Base-by-base conservation (phyloP, 2,329 filamentous ascomycete genomes). In the Fusarium heterosporum region DNA sequence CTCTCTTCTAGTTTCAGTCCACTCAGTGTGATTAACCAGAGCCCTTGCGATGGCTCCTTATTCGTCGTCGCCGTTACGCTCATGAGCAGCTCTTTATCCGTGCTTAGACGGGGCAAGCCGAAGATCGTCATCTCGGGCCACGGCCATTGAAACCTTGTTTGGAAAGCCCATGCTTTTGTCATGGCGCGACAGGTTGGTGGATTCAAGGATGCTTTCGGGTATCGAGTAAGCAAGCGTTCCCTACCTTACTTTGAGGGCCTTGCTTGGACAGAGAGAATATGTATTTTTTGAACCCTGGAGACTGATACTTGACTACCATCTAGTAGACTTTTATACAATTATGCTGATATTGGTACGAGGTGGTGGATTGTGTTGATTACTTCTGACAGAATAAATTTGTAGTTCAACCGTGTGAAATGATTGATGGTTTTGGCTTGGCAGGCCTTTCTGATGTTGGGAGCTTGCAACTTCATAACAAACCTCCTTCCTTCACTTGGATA, bases 91-190 rank as follows among this genome's bases (percentile, higher is more conserved):
- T 60, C 26, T 36, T 38, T 19, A 54, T 46, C 48, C 22, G 38
- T 48, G 49, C 64, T 68, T 51, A 32, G 47, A 51, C 60, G 61
- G 55, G 55, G 45, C 67, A 46, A 47, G 42, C 61, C 55, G 63
- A 38, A 47, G 59, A 68, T 68, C 67, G 14, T 65, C 36, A 70
- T 68, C 59, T 68, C 59, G 43, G 60, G 28, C 48, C 46, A 63
- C 25, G 40, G 66, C 54, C 54, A 42, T 61, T 34, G 39, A 43
- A 52, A 32, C 47, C 30, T 53, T 53, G 45, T 50, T 53, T 14
- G 55, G 46, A 26, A 36, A 56, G 41, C 39, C 47, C 30, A 61
- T 64, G 42, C 47, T 54, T 60, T 41, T 34, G 19, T 66, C 40
- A 36, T 14, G 39, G 30, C 22, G 38, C 25, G 47, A 30, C 28